Conservation (phyloP, 2,329 filamentous ascomycete genomes). For the Ceratocystis cacaofunesta region DNA sequence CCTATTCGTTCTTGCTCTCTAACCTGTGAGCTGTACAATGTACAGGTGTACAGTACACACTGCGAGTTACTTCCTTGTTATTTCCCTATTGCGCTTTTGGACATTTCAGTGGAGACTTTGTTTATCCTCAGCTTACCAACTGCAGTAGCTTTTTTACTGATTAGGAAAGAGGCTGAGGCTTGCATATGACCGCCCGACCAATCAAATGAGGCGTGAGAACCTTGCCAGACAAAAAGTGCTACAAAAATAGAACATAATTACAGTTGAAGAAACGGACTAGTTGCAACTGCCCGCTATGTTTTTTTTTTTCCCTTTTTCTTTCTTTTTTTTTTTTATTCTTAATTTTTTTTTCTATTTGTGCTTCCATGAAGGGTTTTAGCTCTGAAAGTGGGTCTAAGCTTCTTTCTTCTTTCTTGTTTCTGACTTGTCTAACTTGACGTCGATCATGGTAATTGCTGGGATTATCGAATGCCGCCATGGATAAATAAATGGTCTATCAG, state of each 20-base stretch:
- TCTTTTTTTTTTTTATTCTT: not conserved
- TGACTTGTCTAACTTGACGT: not conserved
- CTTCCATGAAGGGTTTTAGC: too few relatives aligned
- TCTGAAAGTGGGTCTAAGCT: not conserved
- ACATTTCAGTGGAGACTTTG: not conserved
- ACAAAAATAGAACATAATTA: not conserved
- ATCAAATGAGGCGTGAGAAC: not conserved
- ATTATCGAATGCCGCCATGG: not conserved
- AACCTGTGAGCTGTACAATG: not conserved
- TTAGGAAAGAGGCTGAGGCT: slow-evolving; percentile 14
- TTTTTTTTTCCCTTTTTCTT: not conserved
- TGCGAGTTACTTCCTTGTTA: not conserved
- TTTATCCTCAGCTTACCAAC: slow-evolving; percentile 7
- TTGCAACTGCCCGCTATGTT: not conserved
- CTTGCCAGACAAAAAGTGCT: not conserved
- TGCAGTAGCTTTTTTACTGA: not conserved
- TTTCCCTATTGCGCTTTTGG: not conserved
- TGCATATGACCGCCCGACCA: not conserved
- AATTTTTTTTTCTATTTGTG: not conserved
- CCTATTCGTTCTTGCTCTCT: too few relatives aligned
- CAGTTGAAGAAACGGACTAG: not conserved
- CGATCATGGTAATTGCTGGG: not conserved
- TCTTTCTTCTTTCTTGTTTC: slow-evolving; percentile 1
- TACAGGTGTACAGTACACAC: not conserved
- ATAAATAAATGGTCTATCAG: not conserved